Conservation (phyloP, 495 filamentous ascomycete genomes). For the Penicillium pulvis region DNA sequence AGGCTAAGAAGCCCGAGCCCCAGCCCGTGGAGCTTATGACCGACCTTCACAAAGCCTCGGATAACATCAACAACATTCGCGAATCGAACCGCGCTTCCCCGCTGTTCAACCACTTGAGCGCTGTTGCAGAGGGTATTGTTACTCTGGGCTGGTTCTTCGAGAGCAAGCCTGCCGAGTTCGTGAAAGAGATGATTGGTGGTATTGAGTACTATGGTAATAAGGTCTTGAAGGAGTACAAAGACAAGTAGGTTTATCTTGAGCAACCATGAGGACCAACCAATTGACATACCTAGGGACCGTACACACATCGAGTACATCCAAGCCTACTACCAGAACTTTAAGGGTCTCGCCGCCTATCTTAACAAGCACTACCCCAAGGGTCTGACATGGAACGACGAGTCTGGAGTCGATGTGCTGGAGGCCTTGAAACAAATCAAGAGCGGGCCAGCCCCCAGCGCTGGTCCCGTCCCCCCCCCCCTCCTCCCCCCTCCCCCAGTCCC, state of each 20-base stretch:
- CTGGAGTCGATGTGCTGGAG: slow-evolving; percentile 72
- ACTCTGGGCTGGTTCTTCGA: slow-evolving; percentile 86
- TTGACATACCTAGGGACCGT: slow-evolving; percentile 58
- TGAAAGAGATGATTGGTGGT: slow-evolving; percentile 73
- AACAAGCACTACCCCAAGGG: slow-evolving; percentile 77
- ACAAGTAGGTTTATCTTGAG: slow-evolving; percentile 63
- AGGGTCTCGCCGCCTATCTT: slow-evolving; percentile 75
- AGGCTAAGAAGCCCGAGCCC: slow-evolving; percentile 86
- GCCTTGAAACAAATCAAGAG: slow-evolving; percentile 63
- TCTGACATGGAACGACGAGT: slow-evolving; percentile 82
- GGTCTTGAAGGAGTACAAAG: slow-evolving; percentile 85
- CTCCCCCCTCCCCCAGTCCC: slow-evolving; percentile 62
- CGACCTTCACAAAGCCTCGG: slow-evolving; percentile 77
- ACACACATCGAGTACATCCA: slow-evolving; percentile 84
- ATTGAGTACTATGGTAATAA: slow-evolving; percentile 92
- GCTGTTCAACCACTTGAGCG: slow-evolving; percentile 74
- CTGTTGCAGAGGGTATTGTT: slow-evolving; percentile 86
- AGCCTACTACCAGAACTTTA: slow-evolving; percentile 85
- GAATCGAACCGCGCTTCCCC: slow-evolving; percentile 74
- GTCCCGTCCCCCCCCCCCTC: slow-evolving; percentile 56
- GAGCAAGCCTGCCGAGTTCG: slow-evolving; percentile 75
- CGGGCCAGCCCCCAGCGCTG: slow-evolving; percentile 42
- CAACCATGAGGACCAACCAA: background rate
- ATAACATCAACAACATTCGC: slow-evolving; percentile 71
- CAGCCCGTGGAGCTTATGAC: slow-evolving; percentile 72